A percentile compares a stretch with the other conserved stretches of the same genome.
Evolutionary conservation across 202 grass and related monocot species (phyloP).

Genomic region (Setaria viridis): DNA sequence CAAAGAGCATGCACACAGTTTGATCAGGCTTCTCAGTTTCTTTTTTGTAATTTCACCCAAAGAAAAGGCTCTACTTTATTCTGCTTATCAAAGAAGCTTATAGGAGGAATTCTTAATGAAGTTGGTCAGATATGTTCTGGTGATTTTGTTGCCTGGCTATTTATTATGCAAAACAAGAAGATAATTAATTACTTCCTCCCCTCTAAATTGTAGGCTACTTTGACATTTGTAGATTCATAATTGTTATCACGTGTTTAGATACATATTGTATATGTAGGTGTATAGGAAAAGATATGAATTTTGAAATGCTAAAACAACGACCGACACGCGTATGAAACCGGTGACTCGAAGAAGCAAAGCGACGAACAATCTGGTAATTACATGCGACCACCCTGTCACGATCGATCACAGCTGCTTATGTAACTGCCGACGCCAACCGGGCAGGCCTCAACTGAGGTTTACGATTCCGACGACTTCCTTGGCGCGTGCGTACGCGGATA

Average conservation of each 20-base stretch:
- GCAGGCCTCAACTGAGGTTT: constrained; percentile 5
- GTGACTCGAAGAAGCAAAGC: neutral
- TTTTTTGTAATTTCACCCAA: neutral
- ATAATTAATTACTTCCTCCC: neutral
- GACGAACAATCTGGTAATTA: neutral
- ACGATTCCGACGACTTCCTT: neutral
- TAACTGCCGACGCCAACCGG: constrained; percentile 6
- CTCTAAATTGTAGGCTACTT: too few species aligned
- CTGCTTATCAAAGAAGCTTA: neutral
- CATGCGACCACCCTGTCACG: neutral
- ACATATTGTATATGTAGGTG: too few species aligned
- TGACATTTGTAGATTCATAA: too few species aligned
- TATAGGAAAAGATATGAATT: too few species aligned
- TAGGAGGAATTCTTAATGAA: too few species aligned
- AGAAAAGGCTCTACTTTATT: neutral
- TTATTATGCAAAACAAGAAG: neutral
- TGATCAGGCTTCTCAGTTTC: neutral
- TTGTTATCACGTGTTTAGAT: too few species aligned
- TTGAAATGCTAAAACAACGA: too few species aligned
- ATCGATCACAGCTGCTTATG: neutral
- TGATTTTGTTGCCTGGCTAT: too few species aligned
- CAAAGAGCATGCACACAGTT: neutral
- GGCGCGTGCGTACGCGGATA: neutral
- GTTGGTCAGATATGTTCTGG: neutral
- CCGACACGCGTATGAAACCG: neutral